Evolutionary conservation across 1,284 basidiomycete species (phyloP).

Genomic region (Heterobasidion irregulare): DNA sequence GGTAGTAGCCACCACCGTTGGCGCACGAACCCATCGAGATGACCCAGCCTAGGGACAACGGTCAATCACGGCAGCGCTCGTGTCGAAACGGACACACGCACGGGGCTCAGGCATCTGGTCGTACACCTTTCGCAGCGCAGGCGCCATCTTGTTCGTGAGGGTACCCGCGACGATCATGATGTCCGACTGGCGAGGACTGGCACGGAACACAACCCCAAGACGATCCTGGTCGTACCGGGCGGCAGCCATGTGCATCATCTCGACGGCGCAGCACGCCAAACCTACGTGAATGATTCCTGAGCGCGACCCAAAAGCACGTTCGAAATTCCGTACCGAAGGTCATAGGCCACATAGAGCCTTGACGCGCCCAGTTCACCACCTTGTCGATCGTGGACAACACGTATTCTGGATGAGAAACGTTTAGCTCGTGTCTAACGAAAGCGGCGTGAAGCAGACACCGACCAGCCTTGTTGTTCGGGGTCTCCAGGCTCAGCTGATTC

Average conservation of each 20-base stretch:
- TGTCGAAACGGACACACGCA: constrained; percentile 24
- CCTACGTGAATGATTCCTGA: constrained; percentile 34
- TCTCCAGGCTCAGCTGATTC: constrained; percentile 82
- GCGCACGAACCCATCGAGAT: constrained; percentile 99
- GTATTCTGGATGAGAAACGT: constrained; percentile 61
- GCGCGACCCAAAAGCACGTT: background rate
- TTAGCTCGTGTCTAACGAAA: constrained; percentile 1
- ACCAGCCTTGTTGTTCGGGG: constrained; percentile 87
- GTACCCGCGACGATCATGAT: constrained; percentile 99
- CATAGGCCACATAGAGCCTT: constrained; percentile 99
- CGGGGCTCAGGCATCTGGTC: constrained; percentile 96
- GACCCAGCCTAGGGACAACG: constrained; percentile 69
- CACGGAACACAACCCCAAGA: constrained; percentile 96
- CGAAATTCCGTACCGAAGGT: constrained; percentile 66
- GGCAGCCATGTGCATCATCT: constrained; percentile 99
- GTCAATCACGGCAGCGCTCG: constrained; percentile 1
- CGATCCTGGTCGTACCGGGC: constrained; percentile 99
- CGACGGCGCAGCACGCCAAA: constrained; percentile 97
- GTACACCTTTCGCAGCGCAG: constrained; percentile 90
- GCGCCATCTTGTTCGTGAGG: constrained; percentile 99
- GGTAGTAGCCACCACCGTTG: constrained; percentile 98
- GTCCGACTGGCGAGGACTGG: constrained; percentile 94
- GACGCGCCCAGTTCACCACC: constrained; percentile 95
- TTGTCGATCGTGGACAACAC: constrained; percentile 95
- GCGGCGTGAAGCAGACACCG: constrained; percentile 20